Evolutionary conservation across 768 basidiomycete species (phyloP), one percentile per base, ranked within the genome.

Genomic region (Macrolepiota albuminosa): DNA sequence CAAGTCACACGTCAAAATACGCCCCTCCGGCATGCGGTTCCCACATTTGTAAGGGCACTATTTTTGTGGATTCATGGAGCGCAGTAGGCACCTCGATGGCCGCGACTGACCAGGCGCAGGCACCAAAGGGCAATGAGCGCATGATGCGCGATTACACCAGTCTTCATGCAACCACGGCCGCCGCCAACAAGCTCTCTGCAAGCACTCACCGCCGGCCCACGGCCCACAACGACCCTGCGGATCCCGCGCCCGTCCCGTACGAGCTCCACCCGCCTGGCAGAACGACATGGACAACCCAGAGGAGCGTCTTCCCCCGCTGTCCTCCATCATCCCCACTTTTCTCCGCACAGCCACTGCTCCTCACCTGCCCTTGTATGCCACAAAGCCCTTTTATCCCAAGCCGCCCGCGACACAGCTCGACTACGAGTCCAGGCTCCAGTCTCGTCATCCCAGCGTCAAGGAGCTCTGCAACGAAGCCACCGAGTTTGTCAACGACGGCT

Each of bases 371-470:
- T 55, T 47, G 0, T 40, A 40, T 6, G 14, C 56, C 16, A 56
- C 62, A 5, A 63, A 59, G 7, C 60, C 63, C 0, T 62, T 60
- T 16, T 58, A 62, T 36, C 43, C 37, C 10, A 6, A 43, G 46
- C 10, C 29, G 50, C 47, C 52, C 21, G 21, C 57, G 21, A 16
- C 57, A 40, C 51, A 51, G 40, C 56, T 56, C 6, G 78, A 79
- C 47, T 85, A 87, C 78, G 86, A 87, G 57, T 87, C 21, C 21
- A 21, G 21, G 88, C 73, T 90, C 63, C 85, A 88, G 69, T 89
- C 87, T 76, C 82, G 90, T 66, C 76, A 90, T 61, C 84, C 92
- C 82, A 81, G 86, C 73, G 86, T 92, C 81, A 83, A 91, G 88
- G 90, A 92, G 66, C 87, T 92, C 81, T 91, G 89, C 83, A 90